These are phyloP conservation scores for Gynochthodes officinalis DNA, from an alignment of 257 asterid species.

Conservation along the genomic window DNA sequence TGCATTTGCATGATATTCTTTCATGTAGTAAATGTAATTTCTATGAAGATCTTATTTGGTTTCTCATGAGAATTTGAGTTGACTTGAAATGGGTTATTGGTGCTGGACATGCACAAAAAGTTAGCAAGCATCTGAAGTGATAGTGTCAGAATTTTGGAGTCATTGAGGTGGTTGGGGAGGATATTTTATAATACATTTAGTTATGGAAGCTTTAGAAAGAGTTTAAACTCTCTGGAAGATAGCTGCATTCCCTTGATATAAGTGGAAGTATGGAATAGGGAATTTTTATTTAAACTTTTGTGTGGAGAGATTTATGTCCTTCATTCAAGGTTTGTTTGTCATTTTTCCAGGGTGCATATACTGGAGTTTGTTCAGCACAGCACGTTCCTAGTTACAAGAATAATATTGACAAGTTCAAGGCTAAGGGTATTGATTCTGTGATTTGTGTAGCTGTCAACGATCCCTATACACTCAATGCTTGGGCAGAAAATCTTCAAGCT, in stretches of 20 bases:
- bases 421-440: conserved; percentile 84
- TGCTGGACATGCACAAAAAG: not conserved
- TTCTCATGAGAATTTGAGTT: not conserved
- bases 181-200: not conserved
- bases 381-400: conserved; percentile 95
- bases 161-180: not conserved
- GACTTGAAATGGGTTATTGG: not conserved
- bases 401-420: conserved; percentile 72
- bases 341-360: conserved; percentile 71
- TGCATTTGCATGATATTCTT: not conserved
- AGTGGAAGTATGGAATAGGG: not conserved
- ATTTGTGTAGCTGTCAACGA: conserved; percentile 90
- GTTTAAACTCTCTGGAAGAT: not conserved
- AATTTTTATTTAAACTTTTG: not conserved
- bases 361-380: conserved; percentile 88
- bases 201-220: not conserved
- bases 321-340: conserved; percentile 1
- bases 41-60: not conserved
- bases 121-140: not conserved
- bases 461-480: conserved; percentile 78
- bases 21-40: not conserved
- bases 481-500: conserved; percentile 94
- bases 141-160: not conserved
- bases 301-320: not conserved
- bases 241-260: not conserved